A percentile compares a stretch with the other conserved stretches of the same genome.
phyloP scores from a whole-genome alignment of 2,329 filamentous ascomycete species.

The Aspergillus ochraceoroseus region DNA sequence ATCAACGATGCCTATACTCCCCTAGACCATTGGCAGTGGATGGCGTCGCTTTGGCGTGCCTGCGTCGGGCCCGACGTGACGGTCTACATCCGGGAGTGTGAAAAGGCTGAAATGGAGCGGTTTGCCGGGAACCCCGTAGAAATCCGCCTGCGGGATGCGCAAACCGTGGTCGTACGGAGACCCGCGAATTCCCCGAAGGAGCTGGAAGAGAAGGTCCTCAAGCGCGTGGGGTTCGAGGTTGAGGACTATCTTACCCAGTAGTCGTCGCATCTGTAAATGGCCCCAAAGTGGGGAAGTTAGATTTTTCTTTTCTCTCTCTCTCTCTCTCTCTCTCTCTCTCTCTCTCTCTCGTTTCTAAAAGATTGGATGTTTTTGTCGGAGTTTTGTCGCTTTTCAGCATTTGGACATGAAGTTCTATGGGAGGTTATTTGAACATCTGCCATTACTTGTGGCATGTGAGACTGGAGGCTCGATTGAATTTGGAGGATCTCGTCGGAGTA shows the following conservation, averaged over 20 bases:
- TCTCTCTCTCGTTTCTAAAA: no score
- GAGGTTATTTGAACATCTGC: not conserved
- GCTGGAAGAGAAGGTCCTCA: constrained; percentile 64
- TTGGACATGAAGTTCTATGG: not conserved
- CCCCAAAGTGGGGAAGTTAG: constrained; percentile 3
- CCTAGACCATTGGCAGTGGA: constrained; percentile 96
- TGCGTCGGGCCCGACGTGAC: constrained; percentile 69
- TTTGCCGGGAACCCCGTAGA: constrained; percentile 51
- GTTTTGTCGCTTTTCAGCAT: not conserved
- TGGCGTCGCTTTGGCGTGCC: constrained; percentile 87
- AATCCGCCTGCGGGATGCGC: constrained; percentile 48
- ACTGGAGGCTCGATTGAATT: no score
- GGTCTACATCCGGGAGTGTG: constrained; percentile 42
- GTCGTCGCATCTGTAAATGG: constrained; percentile 2
- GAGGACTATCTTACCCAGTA: constrained; percentile 59
- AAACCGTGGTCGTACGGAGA: constrained; percentile 52
- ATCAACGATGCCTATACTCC: constrained; percentile 73
- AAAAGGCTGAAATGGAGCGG: constrained; percentile 39
- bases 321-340: no score
- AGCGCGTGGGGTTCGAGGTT: constrained; percentile 79
- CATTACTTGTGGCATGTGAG: not conserved
- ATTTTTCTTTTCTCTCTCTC: constrained; percentile 4
- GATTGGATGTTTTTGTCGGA: no score
- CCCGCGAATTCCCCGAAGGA: constrained; percentile 28
- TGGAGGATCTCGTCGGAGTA: not conserved